Base-by-base conservation (phyloP, 1,139 yeast species). In the Hansenula lynferdii region DNA sequence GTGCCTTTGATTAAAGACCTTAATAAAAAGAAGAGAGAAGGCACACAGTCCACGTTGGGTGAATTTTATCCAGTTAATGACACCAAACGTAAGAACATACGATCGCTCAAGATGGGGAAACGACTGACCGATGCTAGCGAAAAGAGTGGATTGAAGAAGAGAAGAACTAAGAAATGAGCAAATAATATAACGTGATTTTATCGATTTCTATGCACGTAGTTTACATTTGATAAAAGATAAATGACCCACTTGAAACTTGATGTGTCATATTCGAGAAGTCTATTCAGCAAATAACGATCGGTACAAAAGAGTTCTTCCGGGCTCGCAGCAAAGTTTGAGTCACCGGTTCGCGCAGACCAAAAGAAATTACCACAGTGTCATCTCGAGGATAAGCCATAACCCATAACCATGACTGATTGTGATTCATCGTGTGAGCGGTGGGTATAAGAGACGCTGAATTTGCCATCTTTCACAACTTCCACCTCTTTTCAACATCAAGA, bases 1-100 rank as follows among this genome's bases (percentile, higher is more conserved):
- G 72, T 90, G n/a, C 99, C 98, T 2, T 76, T 94, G 42, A 81
- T 94, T 17, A 72, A 81, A 50, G 92, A 82, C 49, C 73, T 89
- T 65, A 87, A 86, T 58, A 72, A 73, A 39, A 69, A 77, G 42
- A 67, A 69, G 45, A 66, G 67, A 24, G 74, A 72, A 44, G 78
- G 80, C 0, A 67, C 72, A 15, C 86, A 80, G 48, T 62, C 74
- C 2, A 76, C 79, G 0, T 58, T 80, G 34, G 72, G 70, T 3
- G 84, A 77, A 48, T 80, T 80, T 52, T 80, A 77, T 54, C 80
- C 81, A 19, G 47, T 58, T 8, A 65, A 59, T 28, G 40, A 40
- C 1, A 45, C 52, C 31, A 64, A 71, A 11, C 69, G 67, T 40
- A 58, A 61, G 33, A 59, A 70, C 24, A 70, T 71, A 44, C 31